Base-by-base conservation (phyloP, 495 filamentous ascomycete species). In the Penicillium verhagenii region DNA sequence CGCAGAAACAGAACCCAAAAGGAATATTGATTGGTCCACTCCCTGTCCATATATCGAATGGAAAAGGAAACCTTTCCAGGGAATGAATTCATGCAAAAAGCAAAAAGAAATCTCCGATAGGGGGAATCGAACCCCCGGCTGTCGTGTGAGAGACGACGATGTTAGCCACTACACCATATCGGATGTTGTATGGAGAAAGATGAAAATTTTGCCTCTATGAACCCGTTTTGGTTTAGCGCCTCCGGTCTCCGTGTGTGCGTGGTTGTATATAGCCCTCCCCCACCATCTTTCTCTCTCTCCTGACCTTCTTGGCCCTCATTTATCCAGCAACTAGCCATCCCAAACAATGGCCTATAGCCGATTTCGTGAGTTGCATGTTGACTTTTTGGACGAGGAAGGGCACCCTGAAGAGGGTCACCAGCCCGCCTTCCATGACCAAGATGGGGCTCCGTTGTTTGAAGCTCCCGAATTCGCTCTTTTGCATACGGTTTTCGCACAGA, bases 121-220 rank as follows among this genome's bases (percentile, higher is more conserved):
- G 71, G 69, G 69, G 69, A 72, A 72, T 72, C 71, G 65, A 69
- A 72, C 65, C 69, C 67, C 71, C 51, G 57, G 69, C 67, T 73
- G 71, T 56, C 59, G 68, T 70, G 70, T 74, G 69, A 72, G 65
- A 74, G 66, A 71, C 68, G 59, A 54, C 69, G 66, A 71, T 74
- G 71, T 71, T 72, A 69, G 57, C 71, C 69, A 71, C 59, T 72
- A 74, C 69, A 72, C 71, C 66, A 72, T 66, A 71, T 68, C 69
- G 69, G 67, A 73, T 47, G 14, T 33, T 33, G n/a, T n/a, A n/a
- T n/a, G n/a, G n/a, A n/a, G n/a, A n/a, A n/a, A n/a, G n/a, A n/a
- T n/a, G n/a, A n/a, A n/a, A n/a, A n/a, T n/a, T n/a, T n/a, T n/a
- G n/a, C n/a, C n/a, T n/a, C n/a, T n/a, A n/a, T n/a, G n/a, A n/a